Evolutionary conservation across 495 filamentous ascomycete genomes (phyloP).

Genomic region (Apiosordaria backusii): DNA sequence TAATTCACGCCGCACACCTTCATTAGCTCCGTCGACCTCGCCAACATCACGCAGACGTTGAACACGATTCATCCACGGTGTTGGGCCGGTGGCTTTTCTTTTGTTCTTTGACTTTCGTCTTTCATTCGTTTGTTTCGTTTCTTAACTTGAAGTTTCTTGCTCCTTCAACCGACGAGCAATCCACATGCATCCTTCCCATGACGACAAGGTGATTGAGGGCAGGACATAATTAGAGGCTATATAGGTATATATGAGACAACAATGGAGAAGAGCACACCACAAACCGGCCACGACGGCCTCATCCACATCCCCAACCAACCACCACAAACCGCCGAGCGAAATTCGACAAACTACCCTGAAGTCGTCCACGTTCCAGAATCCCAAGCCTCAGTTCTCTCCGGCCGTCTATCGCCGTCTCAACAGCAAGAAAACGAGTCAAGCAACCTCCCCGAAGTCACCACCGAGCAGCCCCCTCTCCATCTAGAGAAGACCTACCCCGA

Average conservation of each 20-base stretch:
- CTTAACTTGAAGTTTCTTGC: neutral
- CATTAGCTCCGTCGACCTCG: neutral
- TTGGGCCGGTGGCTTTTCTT: neutral
- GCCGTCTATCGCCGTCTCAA: neutral
- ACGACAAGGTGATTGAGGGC: too few species aligned
- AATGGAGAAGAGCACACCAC: conserved; percentile 8
- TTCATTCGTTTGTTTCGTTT: neutral
- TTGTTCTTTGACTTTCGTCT: neutral
- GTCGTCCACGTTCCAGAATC: conserved; percentile 6
- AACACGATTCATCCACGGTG: neutral
- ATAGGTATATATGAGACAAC: neutral
- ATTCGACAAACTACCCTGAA: conserved; percentile 18
- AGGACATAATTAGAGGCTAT: too few species aligned
- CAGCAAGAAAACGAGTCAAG: neutral
- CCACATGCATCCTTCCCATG: too few species aligned
- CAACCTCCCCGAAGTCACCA: conserved; percentile 3
- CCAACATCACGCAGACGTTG: neutral
- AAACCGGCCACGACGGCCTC: conserved; percentile 22
- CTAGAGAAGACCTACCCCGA: conserved; percentile 22
- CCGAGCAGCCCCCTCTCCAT: conserved; percentile 1
- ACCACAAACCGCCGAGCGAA: neutral
- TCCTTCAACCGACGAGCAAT: too few species aligned
- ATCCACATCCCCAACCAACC: conserved; percentile 8
- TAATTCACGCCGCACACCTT: conserved; percentile 9
- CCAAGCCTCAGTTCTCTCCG: neutral